Conservation (phyloP, 257 asterid genomes). For the Capsicum baccatum region DNA sequence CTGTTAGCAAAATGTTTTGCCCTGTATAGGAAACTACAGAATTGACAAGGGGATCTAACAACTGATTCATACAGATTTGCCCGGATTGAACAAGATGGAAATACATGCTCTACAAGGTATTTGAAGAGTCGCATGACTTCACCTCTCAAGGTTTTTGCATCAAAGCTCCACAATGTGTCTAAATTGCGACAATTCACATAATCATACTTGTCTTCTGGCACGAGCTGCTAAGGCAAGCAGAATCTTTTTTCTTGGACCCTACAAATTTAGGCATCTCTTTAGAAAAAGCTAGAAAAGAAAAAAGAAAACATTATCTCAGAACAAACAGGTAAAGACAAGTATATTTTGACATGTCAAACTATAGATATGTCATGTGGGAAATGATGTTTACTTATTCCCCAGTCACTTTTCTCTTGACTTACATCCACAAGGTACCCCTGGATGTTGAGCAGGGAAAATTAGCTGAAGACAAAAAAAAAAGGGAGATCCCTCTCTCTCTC, state of each 20-base stretch:
- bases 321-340: no score
- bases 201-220: conserved; percentile 55
- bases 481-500: neutral
- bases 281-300: conserved; percentile 19
- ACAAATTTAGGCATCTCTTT: conserved; percentile 34
- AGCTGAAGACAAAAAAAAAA: neutral
- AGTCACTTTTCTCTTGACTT: neutral
- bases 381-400: neutral
- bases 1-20: neutral
- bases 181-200: conserved; percentile 10
- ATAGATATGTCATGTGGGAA: neutral
- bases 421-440: neutral
- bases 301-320: neutral
- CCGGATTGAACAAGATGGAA: neutral
- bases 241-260: conserved; percentile 98
- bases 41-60: neutral
- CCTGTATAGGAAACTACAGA: conserved; percentile 17
- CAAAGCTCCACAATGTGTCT: conserved; percentile 35
- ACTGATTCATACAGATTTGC: neutral
- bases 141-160: neutral
- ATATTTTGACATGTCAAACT: neutral
- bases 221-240: conserved; percentile 63
- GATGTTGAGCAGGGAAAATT: neutral
- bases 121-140: conserved; percentile 7
- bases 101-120: conserved; percentile 3